phyloP scores from a whole-genome alignment of 805 yeast genomes.

The Zygotorulaspora florentina region DNA sequence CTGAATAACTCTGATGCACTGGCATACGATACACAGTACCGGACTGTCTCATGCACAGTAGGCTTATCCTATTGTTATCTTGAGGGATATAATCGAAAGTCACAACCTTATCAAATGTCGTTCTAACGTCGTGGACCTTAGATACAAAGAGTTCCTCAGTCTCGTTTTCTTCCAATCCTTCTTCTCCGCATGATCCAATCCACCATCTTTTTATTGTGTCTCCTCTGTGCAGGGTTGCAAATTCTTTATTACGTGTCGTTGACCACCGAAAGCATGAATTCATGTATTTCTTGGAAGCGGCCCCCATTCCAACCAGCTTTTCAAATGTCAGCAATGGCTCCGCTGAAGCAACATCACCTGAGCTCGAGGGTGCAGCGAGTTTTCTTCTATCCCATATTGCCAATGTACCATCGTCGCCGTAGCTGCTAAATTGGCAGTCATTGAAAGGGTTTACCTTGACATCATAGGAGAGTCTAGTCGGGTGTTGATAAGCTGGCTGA shows the following conservation, averaged over 20 bases:
- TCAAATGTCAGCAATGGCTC: constrained; percentile 57
- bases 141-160: constrained; percentile 68
- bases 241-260: constrained; percentile 60
- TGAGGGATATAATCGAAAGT: constrained; percentile 77
- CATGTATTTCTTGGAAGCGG: constrained; percentile 54
- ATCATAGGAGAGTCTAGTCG: constrained; percentile 68
- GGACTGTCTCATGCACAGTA: constrained; percentile 86
- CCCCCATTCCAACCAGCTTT: constrained; percentile 52
- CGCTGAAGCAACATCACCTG: constrained; percentile 37
- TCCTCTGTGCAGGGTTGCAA: constrained; percentile 76
- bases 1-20: constrained; percentile 60
- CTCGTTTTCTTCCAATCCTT: constrained; percentile 14
- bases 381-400: constrained; percentile 79
- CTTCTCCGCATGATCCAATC: constrained; percentile 51
- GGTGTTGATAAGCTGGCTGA: constrained; percentile 64
- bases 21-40: constrained; percentile 83
- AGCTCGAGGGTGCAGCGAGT: constrained; percentile 34
- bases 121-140: constrained; percentile 65
- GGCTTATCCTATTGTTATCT: constrained; percentile 54
- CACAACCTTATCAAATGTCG: constrained; percentile 75
- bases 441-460: constrained; percentile 67
- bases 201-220: constrained; percentile 77
- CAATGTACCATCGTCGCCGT: constrained; percentile 78
- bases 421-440: constrained; percentile 63
- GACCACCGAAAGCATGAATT: constrained; percentile 69